Evolutionary conservation across 257 asterid species (phyloP), one percentile per base, ranked within the genome.

Genomic region (Solanum habrochaites): DNA sequence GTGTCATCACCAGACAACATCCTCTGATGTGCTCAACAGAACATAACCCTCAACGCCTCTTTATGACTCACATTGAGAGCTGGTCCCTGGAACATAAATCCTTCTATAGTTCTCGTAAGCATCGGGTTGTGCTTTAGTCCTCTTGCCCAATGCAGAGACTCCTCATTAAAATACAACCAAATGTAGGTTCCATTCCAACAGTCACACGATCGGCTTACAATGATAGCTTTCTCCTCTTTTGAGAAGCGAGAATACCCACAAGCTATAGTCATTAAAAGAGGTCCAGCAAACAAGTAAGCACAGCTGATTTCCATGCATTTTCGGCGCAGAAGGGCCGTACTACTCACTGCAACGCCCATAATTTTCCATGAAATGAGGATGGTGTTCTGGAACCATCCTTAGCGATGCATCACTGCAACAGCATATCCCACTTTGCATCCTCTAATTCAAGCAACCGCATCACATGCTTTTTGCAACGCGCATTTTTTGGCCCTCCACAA

Each of bases 401-500:
- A 8, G 89, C 91, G 91, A 86, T 31, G 91, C 91, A 89, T 89
- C 23, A 83, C 87, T 11, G 91, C 87, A 21, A 86, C 39, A 8
- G 91, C 86, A 66, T 86, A 89, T 71, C n/a, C 91, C 91, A 71
- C 77, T n/a, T 83, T 42, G 83, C 77, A 12, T 86, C 35, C 2
- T 86, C 86, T 58, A 89, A 86, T 87, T 83, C 83, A 15, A 89
- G n/a, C 86, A 52, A 89, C 86, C 1, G 86, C 82, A 11, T 75
- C 58, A 23, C 69, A 37, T 0, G 89, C 89, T n/a, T 35, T 89
- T 89, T n/a, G 89, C 87, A 14, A 75, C 88, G 0, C 87, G 81
- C 88, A 89, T n/a, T 16, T 87, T 89, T 89, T 27, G 91, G 91
- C 31, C 91, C 91, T 86, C 91, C 21, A 89, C 89, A 42, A 86